Evolutionary conservation across 140 eudicot genomes (phyloP).

Genomic region (Artemisia princeps): DNA sequence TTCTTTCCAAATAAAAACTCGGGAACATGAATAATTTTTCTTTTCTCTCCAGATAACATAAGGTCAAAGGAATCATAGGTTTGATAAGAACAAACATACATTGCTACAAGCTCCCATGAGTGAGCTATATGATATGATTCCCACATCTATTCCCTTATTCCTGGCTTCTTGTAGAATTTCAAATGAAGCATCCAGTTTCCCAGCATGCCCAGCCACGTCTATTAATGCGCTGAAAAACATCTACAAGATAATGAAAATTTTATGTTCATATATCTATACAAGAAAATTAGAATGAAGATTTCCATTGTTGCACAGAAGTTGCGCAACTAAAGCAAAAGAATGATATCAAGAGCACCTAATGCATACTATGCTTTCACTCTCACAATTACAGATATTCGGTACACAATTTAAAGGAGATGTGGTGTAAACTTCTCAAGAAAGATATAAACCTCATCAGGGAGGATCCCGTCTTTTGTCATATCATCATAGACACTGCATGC

Average conservation of each 20-base stretch:
- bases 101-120: slow-evolving; percentile 98
- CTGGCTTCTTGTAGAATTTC: slow-evolving; percentile 66
- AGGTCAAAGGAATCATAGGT: background rate
- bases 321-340: background rate
- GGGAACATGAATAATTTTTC: no score
- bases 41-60: background rate
- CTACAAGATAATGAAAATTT: slow-evolving; percentile 36
- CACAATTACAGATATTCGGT: background rate
- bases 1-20: no score
- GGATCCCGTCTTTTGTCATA: slow-evolving; percentile 64
- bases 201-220: slow-evolving; percentile 97
- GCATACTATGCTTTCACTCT: slow-evolving; percentile 4
- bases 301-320: background rate
- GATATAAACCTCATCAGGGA: slow-evolving; percentile 84
- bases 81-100: slow-evolving; percentile 40
- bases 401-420: background rate
- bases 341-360: background rate
- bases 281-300: background rate
- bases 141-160: slow-evolving; percentile 54
- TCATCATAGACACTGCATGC: slow-evolving; percentile 69
- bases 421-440: background rate
- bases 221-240: slow-evolving; percentile 84
- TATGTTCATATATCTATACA: background rate
- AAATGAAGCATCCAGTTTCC: slow-evolving; percentile 80
- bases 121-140: slow-evolving; percentile 76